Evolutionary conservation across 108 stramenopile genomes (phyloP).

Genomic region (Cyclostephanos tholiformis): DNA sequence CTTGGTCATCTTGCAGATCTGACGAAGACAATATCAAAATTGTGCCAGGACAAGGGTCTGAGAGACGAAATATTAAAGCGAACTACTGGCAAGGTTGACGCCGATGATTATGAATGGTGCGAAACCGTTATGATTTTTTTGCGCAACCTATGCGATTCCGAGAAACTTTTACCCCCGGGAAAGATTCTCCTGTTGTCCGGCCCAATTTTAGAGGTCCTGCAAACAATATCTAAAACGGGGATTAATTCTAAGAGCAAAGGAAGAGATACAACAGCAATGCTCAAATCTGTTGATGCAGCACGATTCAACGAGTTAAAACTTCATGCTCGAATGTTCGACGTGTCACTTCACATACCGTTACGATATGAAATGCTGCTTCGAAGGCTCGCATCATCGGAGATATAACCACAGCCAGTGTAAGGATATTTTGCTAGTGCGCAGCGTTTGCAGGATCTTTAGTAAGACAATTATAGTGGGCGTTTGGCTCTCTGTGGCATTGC

Average conservation of each 20-base stretch:
- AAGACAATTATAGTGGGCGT: no score
- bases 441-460: no score
- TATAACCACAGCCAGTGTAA: not conserved
- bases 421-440: no score
- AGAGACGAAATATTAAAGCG: constrained; percentile 50
- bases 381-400: constrained; percentile 19
- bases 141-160: constrained; percentile 47
- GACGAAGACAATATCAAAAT: constrained; percentile 48
- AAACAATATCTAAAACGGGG: constrained; percentile 1
- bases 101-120: constrained; percentile 52
- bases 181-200: constrained; percentile 40
- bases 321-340: constrained; percentile 70
- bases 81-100: constrained; percentile 25
- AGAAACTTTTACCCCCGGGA: constrained; percentile 75
- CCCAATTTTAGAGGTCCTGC: constrained; percentile 30
- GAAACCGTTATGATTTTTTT: constrained; percentile 47
- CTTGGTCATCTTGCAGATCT: constrained; percentile 75
- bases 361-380: constrained; percentile 57
- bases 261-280: constrained; percentile 5
- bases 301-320: constrained; percentile 52
- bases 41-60: constrained; percentile 65
- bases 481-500: no score
- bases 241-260: constrained; percentile 2
- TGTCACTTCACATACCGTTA: constrained; percentile 64
- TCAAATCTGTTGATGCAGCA: constrained; percentile 26